phyloP scores from a whole-genome alignment of 129 eudicot species.

The Ambrosia trifida region DNA sequence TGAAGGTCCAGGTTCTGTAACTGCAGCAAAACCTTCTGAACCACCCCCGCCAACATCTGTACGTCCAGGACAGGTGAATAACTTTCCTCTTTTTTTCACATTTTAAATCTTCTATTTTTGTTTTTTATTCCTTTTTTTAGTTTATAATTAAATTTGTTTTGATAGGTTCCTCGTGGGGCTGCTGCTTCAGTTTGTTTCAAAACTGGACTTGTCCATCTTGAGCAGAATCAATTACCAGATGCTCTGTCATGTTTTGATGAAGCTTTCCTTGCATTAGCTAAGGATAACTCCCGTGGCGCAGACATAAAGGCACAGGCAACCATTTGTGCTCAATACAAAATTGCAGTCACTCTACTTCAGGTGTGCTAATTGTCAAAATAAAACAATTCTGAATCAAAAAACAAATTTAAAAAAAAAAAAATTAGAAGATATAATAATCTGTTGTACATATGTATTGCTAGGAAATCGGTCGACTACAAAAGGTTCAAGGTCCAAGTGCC shows the following conservation, averaged over 20 bases:
- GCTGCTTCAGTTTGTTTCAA: conserved; percentile 92
- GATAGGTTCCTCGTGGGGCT: conserved; percentile 97
- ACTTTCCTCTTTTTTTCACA: neutral
- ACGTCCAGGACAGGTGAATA: conserved; percentile 94
- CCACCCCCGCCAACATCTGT: too few relatives aligned
- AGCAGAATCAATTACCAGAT: conserved; percentile 93
- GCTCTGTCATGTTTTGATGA: conserved; percentile 97
- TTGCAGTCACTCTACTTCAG: conserved; percentile 89
- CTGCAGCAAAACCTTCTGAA: too few relatives aligned
- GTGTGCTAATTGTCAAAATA: conserved; percentile 30
- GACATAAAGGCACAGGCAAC: too few relatives aligned
- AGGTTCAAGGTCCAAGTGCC: conserved; percentile 87
- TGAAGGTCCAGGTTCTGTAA: too few relatives aligned
- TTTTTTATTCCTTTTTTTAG: neutral
- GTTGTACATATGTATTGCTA: conserved; percentile 16
- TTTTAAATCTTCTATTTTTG: neutral
- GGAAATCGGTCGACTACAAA: conserved; percentile 94
- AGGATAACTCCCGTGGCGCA: conserved; percentile 98
- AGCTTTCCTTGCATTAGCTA: conserved; percentile 95
- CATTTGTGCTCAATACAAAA: conserved; percentile 97
- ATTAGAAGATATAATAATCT: neutral
- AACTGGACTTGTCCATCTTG: conserved; percentile 93
- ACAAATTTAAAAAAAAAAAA: too few relatives aligned
- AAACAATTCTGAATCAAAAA: too few relatives aligned
- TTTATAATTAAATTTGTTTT: conserved; percentile 17